Percentiles rank a stretch among this genome's conserved stretches.
phyloP scores from a whole-genome alignment of 2,329 filamentous ascomycete species.

The Fusarium buxicola region DNA sequence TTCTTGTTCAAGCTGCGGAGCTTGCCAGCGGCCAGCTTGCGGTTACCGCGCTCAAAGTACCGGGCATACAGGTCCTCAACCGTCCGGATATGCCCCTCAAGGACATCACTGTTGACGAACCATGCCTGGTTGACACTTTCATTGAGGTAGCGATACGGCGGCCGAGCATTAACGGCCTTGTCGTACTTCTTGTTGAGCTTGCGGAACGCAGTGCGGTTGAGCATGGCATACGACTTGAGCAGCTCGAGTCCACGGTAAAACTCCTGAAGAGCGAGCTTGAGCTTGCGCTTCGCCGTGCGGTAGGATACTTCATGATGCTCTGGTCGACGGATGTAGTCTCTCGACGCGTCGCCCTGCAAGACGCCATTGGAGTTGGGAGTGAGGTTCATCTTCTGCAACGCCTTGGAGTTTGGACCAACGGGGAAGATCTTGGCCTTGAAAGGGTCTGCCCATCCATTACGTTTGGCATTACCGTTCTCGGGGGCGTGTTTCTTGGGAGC shows the following conservation, averaged over 20 bases:
- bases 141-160: constrained; percentile 83
- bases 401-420: constrained; percentile 70
- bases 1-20: constrained; percentile 77
- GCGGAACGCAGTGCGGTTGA: constrained; percentile 93
- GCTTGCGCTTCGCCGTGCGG: constrained; percentile 86
- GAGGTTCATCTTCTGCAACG: constrained; percentile 64
- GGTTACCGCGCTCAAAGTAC: constrained; percentile 94
- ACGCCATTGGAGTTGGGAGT: constrained; percentile 58
- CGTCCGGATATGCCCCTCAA: constrained; percentile 82
- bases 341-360: constrained; percentile 48
- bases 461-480: constrained; percentile 44
- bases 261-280: constrained; percentile 91
- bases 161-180: constrained; percentile 84
- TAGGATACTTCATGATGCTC: constrained; percentile 75
- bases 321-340: constrained; percentile 65
- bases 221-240: constrained; percentile 87
- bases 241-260: constrained; percentile 93
- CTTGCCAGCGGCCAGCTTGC: constrained; percentile 90
- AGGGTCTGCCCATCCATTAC: constrained; percentile 62
- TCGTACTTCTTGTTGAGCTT: constrained; percentile 99
- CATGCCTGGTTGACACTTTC: constrained; percentile 91
- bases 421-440: constrained; percentile 66
- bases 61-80: constrained; percentile 93
- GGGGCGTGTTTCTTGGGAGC: constrained; percentile 29
- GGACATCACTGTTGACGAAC: constrained; percentile 89